Conservation (phyloP, 331 rosid species). For the Malus hybrid region DNA sequence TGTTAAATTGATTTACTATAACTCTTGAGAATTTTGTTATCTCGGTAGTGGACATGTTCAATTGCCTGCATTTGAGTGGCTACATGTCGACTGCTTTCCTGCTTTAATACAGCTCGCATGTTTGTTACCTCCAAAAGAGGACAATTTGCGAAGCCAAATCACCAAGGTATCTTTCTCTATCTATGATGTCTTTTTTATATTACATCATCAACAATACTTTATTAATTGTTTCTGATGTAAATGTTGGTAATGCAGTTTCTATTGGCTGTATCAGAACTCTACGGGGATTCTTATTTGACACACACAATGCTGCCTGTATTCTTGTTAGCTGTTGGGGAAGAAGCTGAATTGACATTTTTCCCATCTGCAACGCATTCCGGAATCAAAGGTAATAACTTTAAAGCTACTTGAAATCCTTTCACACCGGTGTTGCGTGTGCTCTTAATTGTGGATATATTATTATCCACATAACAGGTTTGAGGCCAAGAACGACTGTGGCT, state of each 20-base stretch:
- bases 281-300: constrained; percentile 78
- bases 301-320: constrained; percentile 85
- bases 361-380: constrained; percentile 62
- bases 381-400: constrained; percentile 52
- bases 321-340: constrained; percentile 72
- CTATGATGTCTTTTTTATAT: not conserved
- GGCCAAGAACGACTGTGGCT: constrained; percentile 69
- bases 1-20: constrained; percentile 9
- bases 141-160: constrained; percentile 63
- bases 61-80: constrained; percentile 92
- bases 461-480: constrained; percentile 46
- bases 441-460: constrained; percentile 12
- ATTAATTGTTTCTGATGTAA: constrained; percentile 22
- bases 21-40: constrained; percentile 24
- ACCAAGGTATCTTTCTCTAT: constrained; percentile 44
- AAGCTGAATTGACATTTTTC: constrained; percentile 64
- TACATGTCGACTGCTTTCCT: constrained; percentile 86
- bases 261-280: constrained; percentile 65
- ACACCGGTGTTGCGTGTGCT: constrained; percentile 2
- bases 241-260: constrained; percentile 58
- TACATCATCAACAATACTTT: constrained; percentile 5
- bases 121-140: constrained; percentile 87
- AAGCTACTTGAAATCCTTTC: constrained; percentile 7
- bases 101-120: constrained; percentile 72
- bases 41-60: constrained; percentile 63